Evolutionary conservation across 2,329 filamentous ascomycete species (phyloP), one percentile per base, ranked within the genome.

Genomic region (Cladosporium oxysporum): DNA sequence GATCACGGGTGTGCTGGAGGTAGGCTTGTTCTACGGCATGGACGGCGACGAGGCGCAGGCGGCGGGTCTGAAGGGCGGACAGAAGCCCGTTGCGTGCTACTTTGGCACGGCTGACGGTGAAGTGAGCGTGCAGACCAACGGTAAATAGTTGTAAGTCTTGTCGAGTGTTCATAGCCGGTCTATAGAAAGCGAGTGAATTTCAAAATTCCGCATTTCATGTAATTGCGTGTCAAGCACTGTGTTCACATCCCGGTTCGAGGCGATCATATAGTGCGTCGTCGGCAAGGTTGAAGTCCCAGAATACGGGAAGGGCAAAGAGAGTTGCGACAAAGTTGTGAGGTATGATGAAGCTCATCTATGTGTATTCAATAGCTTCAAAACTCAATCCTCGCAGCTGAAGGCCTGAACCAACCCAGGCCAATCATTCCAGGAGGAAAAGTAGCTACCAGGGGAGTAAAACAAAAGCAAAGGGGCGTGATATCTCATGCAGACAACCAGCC

Each of bases 51-150:
- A 96, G 77, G 86, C 87, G 37, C 76, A 79, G 67, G 86, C 85
- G 50, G 82, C 84, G 64, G 82, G 84, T 66, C 82, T 84, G 63
- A 80, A 87, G 58, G 90, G 91, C 58, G 93, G 91, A 0, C 92
- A 97, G 81, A 96, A 94, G 81, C 95, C 95, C 0, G 85, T 97
- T 14, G 93, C 93, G 31, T 93, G 92, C 28, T 99, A 98, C 81
- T 99, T 98, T 79, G 95, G 95, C 41, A 91, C 95, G 87, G 86
- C 90, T 53, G 91, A 83, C 68, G 82, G 82, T 12, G 79, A 75
- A 65, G 80, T 83, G 14, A 71, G 77, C 67, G 74, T 80, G 49
- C 67, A 66, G 66, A 67, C 58, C 12, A 55, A 55, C 41, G 66
- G 52, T 3, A 61, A 58, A 21, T 41, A 58, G n/a, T 6, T 14